Conservation (phyloP, 2,329 filamentous ascomycete species). For the Fusarium bulbicola region DNA sequence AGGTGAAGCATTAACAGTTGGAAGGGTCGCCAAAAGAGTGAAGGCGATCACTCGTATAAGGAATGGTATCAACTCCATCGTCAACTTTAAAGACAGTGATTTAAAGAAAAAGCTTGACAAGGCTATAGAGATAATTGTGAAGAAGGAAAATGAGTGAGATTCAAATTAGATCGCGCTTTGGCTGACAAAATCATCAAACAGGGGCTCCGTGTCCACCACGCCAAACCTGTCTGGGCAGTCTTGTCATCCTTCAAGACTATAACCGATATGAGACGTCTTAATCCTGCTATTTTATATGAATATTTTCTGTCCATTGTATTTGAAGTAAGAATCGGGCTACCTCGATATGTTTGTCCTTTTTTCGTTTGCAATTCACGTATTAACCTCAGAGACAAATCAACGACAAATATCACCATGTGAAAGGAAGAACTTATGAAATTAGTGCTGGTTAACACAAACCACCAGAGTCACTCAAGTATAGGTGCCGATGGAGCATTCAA, state of each 20-base stretch:
- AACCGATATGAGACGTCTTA: background rate
- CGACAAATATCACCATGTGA: background rate
- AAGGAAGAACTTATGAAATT: background rate
- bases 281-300: background rate
- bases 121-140: background rate
- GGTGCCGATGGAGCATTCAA: background rate
- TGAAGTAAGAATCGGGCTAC: background rate
- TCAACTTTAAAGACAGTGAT: background rate
- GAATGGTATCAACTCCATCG: slow-evolving; percentile 22
- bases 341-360: background rate
- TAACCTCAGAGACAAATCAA: background rate
- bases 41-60: slow-evolving; percentile 17
- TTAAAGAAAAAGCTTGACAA: background rate
- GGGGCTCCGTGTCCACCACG: slow-evolving; percentile 6
- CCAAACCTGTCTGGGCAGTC: slow-evolving; percentile 11
- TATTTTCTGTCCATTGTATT: background rate
- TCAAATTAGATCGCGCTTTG: background rate
- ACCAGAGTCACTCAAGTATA: background rate
- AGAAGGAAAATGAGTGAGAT: background rate
- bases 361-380: background rate
- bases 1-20: slow-evolving; percentile 7
- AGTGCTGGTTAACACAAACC: background rate
- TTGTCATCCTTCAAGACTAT: background rate
- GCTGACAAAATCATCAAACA: slow-evolving; percentile 21
- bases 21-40: slow-evolving; percentile 23